Evolutionary conservation across 345 rosid genomes (phyloP), one percentile per base, ranked within the genome.

Genomic region (Pistacia atlantica): DNA sequence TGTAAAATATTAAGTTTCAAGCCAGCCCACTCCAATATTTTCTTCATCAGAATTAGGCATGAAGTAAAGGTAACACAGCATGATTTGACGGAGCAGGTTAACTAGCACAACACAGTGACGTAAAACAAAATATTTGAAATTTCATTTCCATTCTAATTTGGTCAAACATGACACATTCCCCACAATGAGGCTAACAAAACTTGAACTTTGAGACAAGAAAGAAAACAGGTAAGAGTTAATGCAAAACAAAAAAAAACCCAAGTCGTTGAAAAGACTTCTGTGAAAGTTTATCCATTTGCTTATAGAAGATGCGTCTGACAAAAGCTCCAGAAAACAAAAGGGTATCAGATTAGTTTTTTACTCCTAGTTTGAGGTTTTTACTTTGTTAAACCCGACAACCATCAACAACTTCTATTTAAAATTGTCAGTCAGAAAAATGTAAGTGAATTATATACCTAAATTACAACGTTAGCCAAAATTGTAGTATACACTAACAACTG

Each of bases 1-100:
- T 56, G 38, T 11, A 20, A 71, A 48, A 65, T 42, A 81, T n/a
- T 8, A 45, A 61, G 69, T 65, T 45, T 45, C 28, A 51, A 58
- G 65, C 8, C 69, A 63, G 63, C 51, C 20, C 49, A 37, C 11
- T 11, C 14, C 3, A 42, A 25, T 49, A 14, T 8, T 35, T 11
- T 12, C 46, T 4, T 31, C n/a, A 51, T 16, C 7, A 1, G 46
- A 12, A 63, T 54, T 1, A 12, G 57, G 57, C 16, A 52, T 12
- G 56, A 52, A 4, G 65, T 38, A 38, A 38, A 38, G 4, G 7
- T 6, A 38, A 6, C 5, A 38, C 5, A 38, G 42, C 46, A 42
- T 42, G 46, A 42, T 5, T 42, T 5, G 46, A 8, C 9, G 8
- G 33, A 31, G 33, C 9, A 8, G 46, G 8, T 42, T 42, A 42